Base-by-base conservation (phyloP, 228 moss, liverwort and hornwort species). In the Sphagnum magellanicum region DNA sequence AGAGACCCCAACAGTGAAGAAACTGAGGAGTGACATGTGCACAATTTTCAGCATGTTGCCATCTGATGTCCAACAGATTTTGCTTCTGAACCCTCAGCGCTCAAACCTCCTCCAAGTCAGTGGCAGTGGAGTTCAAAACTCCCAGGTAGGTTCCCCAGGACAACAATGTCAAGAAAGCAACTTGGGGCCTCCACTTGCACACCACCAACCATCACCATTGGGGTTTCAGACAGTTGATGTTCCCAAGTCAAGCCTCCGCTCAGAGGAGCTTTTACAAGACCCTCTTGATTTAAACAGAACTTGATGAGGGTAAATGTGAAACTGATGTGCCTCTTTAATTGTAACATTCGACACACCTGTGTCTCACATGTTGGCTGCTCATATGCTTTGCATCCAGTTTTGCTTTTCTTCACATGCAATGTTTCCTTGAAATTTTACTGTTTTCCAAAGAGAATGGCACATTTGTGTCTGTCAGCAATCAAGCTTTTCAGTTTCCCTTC, bases 31-130 rank as follows among this genome's bases (percentile, higher is more conserved):
- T 62, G 97, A 97, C 79, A 70, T 97, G 78, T 83, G 83, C n/a
- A 85, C 87, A 52, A 91, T 97, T 69, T 97, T 97, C 66, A 87
- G 87, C 67, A 80, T 75, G 15, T 77, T 97, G 67, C 93, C 91
- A 4, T 82, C 68, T 62, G 97, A 97, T 73, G 88, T 93, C 77
- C 97, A 93, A 74, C 90, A 97, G 81, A 91, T 90, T 89, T 91
- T 97, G 59, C 78, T 97, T 57, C 87, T 91, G 65, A 97, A 93
- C 63, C 97, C 97, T 11, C 88, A 88, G 72, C 81, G 97, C 74
- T 91, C 97, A 63, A 80, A 81, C 14, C 93, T 93, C 62, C 84
- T 97, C 77, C 90, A 91, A 75, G 82, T 74, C 61, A 73, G 76
- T 63, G 79, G 81, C 66, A 80, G 81, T 76, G 55, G 78, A 51